Evolutionary conservation across 2,329 filamentous ascomycete species (phyloP).

Genomic region (Pseudopithomyces chartarum): DNA sequence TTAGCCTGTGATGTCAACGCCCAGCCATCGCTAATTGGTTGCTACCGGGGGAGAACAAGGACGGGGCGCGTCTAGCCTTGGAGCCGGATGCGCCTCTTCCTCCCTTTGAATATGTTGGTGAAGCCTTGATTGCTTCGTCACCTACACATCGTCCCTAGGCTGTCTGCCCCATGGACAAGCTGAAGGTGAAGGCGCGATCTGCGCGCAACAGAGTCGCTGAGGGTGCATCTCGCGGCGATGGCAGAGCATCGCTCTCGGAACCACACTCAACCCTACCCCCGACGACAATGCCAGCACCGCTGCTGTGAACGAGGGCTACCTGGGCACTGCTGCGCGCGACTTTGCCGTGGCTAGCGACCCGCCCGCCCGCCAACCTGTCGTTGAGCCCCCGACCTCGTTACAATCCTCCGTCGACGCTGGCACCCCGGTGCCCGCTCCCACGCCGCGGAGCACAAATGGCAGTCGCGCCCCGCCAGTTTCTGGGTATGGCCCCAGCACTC

Average conservation of each 20-base stretch:
- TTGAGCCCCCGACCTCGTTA: slow-evolving; percentile 41
- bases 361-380: slow-evolving; percentile 23
- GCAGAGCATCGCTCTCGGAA: slow-evolving; percentile 31
- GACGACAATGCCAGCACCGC: slow-evolving; percentile 39
- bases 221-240: slow-evolving; percentile 31
- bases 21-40: slow-evolving; percentile 5
- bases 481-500: slow-evolving; percentile 20
- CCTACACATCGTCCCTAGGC: neutral
- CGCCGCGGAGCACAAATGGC: slow-evolving; percentile 24
- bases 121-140: neutral
- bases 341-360: slow-evolving; percentile 30
- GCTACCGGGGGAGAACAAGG: slow-evolving; percentile 1
- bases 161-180: slow-evolving; percentile 35
- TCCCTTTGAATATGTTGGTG: neutral
- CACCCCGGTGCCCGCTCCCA: slow-evolving; percentile 33
- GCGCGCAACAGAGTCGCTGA: slow-evolving; percentile 40
- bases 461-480: slow-evolving; percentile 15
- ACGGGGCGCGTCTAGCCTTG: neutral
- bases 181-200: slow-evolving; percentile 39
- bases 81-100: neutral
- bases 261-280: slow-evolving; percentile 35
- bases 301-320: slow-evolving; percentile 39
- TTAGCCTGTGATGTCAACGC: slow-evolving; percentile 11
- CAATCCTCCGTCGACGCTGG: slow-evolving; percentile 44
- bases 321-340: slow-evolving; percentile 40